Base-by-base conservation (phyloP, 2,329 filamentous ascomycete species). In the Mariannaea elegans region DNA sequence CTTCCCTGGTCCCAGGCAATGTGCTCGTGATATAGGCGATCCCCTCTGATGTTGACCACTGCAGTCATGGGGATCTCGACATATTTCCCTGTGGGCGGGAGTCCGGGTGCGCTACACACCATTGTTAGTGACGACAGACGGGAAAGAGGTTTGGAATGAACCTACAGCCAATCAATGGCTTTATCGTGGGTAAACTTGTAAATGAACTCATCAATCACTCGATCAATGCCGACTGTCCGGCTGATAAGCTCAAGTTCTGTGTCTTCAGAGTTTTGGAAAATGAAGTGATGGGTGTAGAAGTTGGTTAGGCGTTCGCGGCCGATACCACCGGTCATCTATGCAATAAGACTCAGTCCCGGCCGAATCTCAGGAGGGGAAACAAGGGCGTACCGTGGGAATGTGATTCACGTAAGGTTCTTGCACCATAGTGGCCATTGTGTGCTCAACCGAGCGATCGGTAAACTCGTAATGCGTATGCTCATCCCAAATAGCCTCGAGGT, bases 341-440 rank as follows among this genome's bases (percentile, higher is more conserved):
- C 0, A 7, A 19, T 4, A n/a, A n/a, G 12, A n/a, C 13, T 59
- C 6, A 61, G 45, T 18, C 2, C 23, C 19, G 13, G n/a, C 36
- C 13, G 5, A 18, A 47, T 7, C 34, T 16, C 18, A 34, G 5
- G 1, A 1, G 1, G 2, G 0, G 1, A 0, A 9, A 13, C 7
- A 12, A 1, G 2, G 16, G 67, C 82, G 78, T 68, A 88, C 81
- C 0, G 90, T 92, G 0, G 90, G 88, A 2, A 93, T 81, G 70
- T 93, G 89, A 70, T 93, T 93, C 1, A 94, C 90, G 68, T 93
- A 93, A 2, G 90, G 91, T 72, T 92, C 87, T 46, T 88, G 81
- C 2, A 93, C 90, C 90, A 94, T 93, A 0, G 90, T 93, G n/a
- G 81, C 82, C 90, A 94, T 93, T 0, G 90, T 94, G 64, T 87